phyloP scores from a whole-genome alignment of 371 early-diverging fungal species.

The Phascolomyces articulosus region DNA sequence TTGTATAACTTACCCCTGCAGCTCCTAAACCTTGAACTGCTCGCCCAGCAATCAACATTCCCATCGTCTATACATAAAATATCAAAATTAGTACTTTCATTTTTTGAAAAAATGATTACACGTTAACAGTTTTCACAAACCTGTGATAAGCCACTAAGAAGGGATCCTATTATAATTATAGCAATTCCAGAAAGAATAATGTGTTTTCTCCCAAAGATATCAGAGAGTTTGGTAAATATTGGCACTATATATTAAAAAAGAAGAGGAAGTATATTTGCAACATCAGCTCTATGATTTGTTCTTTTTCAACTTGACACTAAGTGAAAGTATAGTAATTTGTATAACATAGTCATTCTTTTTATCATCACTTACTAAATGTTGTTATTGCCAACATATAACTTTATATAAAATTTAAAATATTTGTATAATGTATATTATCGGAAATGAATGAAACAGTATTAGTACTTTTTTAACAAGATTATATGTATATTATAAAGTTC shows the following conservation, averaged over 20 bases:
- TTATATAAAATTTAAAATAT: neutral
- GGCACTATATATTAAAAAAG: neutral
- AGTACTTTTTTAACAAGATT: too few relatives aligned
- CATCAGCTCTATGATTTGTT: too few relatives aligned
- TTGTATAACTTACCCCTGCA: neutral
- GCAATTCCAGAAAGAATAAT: neutral
- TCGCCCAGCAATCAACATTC: neutral
- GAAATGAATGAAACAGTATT: neutral
- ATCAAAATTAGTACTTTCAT: neutral
- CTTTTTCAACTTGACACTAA: too few relatives aligned
- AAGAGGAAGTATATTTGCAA: too few relatives aligned
- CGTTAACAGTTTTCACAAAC: neutral
- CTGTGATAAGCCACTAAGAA: neutral
- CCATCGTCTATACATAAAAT: neutral
- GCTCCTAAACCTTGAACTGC: neutral
- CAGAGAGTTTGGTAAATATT: neutral
- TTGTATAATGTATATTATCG: neutral
- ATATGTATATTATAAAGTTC: too few relatives aligned
- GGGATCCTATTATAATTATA: neutral
- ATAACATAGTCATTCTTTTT: too few relatives aligned
- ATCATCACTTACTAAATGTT: neutral
- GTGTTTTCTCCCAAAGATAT: neutral
- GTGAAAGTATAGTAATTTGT: too few relatives aligned
- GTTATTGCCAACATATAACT: neutral
- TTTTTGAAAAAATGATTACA: neutral